Evolutionary conservation across 2,329 filamentous ascomycete species (phyloP), one percentile per base, ranked within the genome.

Genomic region (Calonectria honghensis): DNA sequence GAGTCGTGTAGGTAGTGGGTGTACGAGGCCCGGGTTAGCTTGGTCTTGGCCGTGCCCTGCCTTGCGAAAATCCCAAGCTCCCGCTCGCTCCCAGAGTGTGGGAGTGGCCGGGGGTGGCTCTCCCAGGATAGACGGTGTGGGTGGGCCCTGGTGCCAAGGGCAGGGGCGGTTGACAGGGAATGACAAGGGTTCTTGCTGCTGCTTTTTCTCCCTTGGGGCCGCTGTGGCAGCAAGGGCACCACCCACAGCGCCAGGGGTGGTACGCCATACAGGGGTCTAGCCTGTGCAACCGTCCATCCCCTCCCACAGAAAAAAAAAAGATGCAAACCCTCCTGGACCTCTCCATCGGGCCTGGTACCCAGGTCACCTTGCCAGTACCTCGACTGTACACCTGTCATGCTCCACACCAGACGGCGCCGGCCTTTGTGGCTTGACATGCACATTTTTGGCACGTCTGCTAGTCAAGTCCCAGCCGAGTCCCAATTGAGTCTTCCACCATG

Each of bases 11-110:
- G 54, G 54, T 10, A 27, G 37, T 39, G 31, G 35, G 37, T 24
- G 57, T 61, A 61, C 66, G 72, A 35, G 31, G 48, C 37, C 59
- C 59, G 68, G 51, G 32, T 18, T 69, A 52, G 51, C 41, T 39
- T 52, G 41, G 63, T 61, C 51, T 35, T 72, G 70, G 61, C 37
- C 37, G 54, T 64, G 37, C 27, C 57, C 59, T 69, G 71, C 66
- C 71, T 59, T 39, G 66, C 71, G 71, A 68, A 69, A 73, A 73
- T 73, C 71, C 48, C 66, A 73, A 73, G 72, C 72, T 73, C 72
- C 70, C 72, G 68, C 68, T 70, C 68, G 71, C 67, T 70, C 72
- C 67, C 67, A 73, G 52, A 37, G 67, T 70, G 72, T 70, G 67
- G 72, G 72, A 73, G 72, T 67, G 72, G 65, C 72, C 39, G 59